A percentile compares a stretch with the other conserved stretches of the same genome.
Conservation (phyloP, 495 filamentous ascomycete species). For the Hapsidospora chrysogenum region DNA sequence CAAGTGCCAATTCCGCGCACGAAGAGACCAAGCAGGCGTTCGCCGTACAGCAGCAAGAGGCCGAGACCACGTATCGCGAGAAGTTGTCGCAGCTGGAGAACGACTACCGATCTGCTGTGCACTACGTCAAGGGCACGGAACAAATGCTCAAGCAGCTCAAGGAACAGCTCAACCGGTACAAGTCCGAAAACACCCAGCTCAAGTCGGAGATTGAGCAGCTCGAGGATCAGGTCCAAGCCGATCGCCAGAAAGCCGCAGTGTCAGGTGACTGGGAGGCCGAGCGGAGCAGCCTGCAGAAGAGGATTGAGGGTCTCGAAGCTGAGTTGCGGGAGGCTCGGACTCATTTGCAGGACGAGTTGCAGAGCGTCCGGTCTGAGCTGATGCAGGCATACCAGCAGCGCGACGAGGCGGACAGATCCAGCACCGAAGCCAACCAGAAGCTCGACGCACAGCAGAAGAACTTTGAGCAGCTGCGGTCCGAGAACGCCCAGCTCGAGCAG, state of each 20-base stretch:
- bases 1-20: slow-evolving; percentile 58
- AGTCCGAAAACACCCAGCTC: slow-evolving; percentile 65
- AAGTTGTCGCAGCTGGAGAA: slow-evolving; percentile 86
- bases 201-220: slow-evolving; percentile 59
- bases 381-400: slow-evolving; percentile 47
- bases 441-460: slow-evolving; percentile 45
- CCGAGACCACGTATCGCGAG: slow-evolving; percentile 70
- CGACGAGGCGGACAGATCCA: slow-evolving; percentile 37
- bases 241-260: slow-evolving; percentile 14
- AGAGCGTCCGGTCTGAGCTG: slow-evolving; percentile 49
- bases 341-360: slow-evolving; percentile 56
- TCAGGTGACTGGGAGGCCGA: slow-evolving; percentile 63
- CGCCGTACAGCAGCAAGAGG: slow-evolving; percentile 65
- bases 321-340: slow-evolving; percentile 46
- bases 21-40: slow-evolving; percentile 64
- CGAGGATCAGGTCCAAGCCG: slow-evolving; percentile 28
- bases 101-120: slow-evolving; percentile 98
- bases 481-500: slow-evolving; percentile 62
- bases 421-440: slow-evolving; percentile 40
- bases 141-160: slow-evolving; percentile 99
- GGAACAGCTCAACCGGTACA: slow-evolving; percentile 80
- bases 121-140: slow-evolving; percentile 96
- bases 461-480: slow-evolving; percentile 63
- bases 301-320: slow-evolving; percentile 48
- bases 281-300: slow-evolving; percentile 44